Conservation (phyloP, 371 early-diverging fungal genomes). For the Chytridium lagenaria region DNA sequence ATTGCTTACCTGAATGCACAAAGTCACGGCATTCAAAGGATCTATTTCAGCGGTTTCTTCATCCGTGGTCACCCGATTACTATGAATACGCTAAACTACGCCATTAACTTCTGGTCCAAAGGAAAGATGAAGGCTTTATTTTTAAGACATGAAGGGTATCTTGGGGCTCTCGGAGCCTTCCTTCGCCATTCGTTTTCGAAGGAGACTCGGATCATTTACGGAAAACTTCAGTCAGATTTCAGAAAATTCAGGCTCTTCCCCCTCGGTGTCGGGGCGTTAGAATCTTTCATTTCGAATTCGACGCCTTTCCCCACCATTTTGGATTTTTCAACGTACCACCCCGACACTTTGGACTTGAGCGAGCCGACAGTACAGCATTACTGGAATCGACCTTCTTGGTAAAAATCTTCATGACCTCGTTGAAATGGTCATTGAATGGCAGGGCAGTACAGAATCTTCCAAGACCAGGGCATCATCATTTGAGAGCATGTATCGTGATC, state of each 20-base stretch:
- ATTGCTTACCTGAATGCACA: constrained; percentile 96
- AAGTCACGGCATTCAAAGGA: constrained; percentile 83
- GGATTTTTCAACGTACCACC: constrained; percentile 53
- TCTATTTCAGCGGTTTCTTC: constrained; percentile 97
- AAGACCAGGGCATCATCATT: constrained; percentile 47
- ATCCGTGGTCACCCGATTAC: constrained; percentile 90
- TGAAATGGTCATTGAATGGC: constrained; percentile 60
- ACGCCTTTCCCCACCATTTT: constrained; percentile 62
- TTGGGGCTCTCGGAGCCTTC: constrained; percentile 93
- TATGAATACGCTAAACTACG: constrained; percentile 95
- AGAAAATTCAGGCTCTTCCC: constrained; percentile 70
- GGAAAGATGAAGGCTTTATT: constrained; percentile 94
- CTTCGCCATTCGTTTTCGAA: constrained; percentile 51
- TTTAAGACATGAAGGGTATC: constrained; percentile 94
- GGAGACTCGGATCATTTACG: not conserved
- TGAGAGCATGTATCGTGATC: constrained; percentile 60
- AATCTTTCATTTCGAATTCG: constrained; percentile 55
- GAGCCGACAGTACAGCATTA: constrained; percentile 60
- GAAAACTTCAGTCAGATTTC: constrained; percentile 64
- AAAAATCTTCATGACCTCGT: constrained; percentile 61
- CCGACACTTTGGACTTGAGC: constrained; percentile 68
- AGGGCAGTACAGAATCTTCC: constrained; percentile 30
- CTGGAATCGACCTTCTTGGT: constrained; percentile 71
- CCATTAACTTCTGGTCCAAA: constrained; percentile 96
- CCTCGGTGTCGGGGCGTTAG: constrained; percentile 65